These are phyloP conservation scores for Amauroascus niger DNA, from an alignment of 2,329 filamentous ascomycete species.

Conservation along the genomic window DNA sequence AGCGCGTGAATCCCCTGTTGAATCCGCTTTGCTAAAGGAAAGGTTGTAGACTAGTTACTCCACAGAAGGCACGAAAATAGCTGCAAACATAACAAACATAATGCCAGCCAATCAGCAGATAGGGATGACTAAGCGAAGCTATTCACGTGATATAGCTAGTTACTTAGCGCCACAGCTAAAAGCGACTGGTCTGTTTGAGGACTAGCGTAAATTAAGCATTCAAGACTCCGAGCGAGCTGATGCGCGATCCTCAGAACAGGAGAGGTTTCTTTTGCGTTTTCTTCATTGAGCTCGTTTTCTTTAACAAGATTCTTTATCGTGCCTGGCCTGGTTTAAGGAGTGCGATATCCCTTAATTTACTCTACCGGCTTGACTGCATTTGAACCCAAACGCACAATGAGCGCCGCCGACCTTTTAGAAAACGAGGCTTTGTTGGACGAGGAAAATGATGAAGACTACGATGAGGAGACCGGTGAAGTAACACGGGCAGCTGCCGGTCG, in stretches of 20 bases:
- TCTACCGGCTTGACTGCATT: not conserved
- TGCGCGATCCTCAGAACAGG: not conserved
- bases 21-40: no score
- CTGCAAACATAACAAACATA: no score
- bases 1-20: no score
- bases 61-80: no score
- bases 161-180: not conserved
- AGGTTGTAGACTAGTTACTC: no score
- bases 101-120: no score
- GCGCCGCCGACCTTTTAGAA: conserved; percentile 61
- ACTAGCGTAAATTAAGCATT: not conserved
- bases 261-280: not conserved
- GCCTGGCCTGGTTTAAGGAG: not conserved
- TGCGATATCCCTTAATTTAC: conserved; percentile 1
- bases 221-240: not conserved
- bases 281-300: not conserved
- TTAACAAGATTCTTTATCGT: not conserved
- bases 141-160: conserved; percentile 2
- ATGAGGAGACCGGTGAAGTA: conserved; percentile 61
- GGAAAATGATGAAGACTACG: conserved; percentile 69
- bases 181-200: not conserved
- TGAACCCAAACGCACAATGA: conserved; percentile 40
- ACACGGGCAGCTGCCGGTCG: conserved; percentile 35
- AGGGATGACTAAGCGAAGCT: not conserved
- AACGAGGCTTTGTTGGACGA: conserved; percentile 80